Conservation (phyloP, 192 early-diverging fungal species). For the Rhizophagus clarus region DNA sequence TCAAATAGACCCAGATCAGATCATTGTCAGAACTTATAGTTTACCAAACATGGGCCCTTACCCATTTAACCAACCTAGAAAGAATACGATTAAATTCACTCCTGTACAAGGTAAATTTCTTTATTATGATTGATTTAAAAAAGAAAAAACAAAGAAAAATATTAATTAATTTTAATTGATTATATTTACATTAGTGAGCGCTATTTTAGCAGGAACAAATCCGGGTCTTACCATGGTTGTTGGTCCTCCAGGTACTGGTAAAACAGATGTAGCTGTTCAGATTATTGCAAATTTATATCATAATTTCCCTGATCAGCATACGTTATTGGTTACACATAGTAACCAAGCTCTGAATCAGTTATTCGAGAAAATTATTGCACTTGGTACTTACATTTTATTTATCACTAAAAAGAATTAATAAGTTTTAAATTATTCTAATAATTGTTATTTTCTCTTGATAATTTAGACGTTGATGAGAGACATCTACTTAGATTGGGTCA, state of each 20-base stretch:
- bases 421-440: background rate
- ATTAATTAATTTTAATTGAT: background rate
- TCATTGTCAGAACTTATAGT: conserved; percentile 67
- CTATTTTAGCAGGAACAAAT: conserved; percentile 83
- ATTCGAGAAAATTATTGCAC: conserved; percentile 91
- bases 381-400: conserved; percentile 33
- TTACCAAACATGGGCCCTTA: conserved; percentile 74
- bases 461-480: conserved; percentile 83
- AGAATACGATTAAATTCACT: conserved; percentile 85
- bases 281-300: conserved; percentile 95
- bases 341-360: conserved; percentile 99
- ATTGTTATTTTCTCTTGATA: background rate
- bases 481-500: conserved; percentile 95
- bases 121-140: background rate
- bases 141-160: no score
- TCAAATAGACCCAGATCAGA: conserved; percentile 42
- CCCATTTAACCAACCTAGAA: conserved; percentile 65
- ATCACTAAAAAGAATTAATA: background rate
- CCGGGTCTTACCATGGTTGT: conserved; percentile 92
- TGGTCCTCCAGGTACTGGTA: conserved; percentile 98
- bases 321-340: conserved; percentile 91
- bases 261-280: conserved; percentile 97
- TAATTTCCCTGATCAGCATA: conserved; percentile 84
- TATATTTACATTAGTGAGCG: conserved; percentile 55
- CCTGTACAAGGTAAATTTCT: conserved; percentile 65